Evolutionary conservation across 1,284 basidiomycete species (phyloP).

Genomic region (Ustilago trichophora): DNA sequence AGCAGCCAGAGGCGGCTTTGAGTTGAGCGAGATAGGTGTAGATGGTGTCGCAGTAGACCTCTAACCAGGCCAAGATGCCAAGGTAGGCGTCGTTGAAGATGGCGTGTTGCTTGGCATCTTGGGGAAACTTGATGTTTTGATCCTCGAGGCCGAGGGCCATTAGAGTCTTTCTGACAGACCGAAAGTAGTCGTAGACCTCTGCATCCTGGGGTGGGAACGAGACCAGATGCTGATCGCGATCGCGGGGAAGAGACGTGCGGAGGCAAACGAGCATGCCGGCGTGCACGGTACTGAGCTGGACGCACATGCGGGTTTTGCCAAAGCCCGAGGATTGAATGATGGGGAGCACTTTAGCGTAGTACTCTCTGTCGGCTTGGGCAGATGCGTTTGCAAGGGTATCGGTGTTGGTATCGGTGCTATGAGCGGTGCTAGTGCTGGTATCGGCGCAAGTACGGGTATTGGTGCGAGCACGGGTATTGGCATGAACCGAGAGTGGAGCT

Average conservation of each 20-base stretch:
- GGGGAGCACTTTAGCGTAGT: background rate
- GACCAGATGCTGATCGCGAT: too few species aligned
- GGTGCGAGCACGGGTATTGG: too few species aligned
- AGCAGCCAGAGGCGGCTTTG: background rate
- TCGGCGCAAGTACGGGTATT: too few species aligned
- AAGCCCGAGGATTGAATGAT: background rate
- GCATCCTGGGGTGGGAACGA: conserved; percentile 1
- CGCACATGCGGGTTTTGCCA: background rate
- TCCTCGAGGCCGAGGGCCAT: too few species aligned
- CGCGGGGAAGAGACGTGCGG: background rate
- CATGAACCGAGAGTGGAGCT: too few species aligned
- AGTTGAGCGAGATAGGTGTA: background rate
- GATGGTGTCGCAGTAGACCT: conserved; percentile 1
- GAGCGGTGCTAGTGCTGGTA: too few species aligned
- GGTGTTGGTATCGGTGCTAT: too few species aligned
- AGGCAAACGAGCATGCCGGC: background rate
- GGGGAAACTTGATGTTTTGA: background rate
- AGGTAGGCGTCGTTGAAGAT: background rate
- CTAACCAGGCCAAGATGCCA: background rate
- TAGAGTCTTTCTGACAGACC: too few species aligned
- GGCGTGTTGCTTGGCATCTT: background rate
- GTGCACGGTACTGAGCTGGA: background rate
- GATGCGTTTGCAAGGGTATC: too few species aligned
- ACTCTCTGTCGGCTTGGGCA: background rate
- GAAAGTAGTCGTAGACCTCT: background rate